phyloP scores from a whole-genome alignment of 129 eudicot species.

The Kitagawia praeruptora region DNA sequence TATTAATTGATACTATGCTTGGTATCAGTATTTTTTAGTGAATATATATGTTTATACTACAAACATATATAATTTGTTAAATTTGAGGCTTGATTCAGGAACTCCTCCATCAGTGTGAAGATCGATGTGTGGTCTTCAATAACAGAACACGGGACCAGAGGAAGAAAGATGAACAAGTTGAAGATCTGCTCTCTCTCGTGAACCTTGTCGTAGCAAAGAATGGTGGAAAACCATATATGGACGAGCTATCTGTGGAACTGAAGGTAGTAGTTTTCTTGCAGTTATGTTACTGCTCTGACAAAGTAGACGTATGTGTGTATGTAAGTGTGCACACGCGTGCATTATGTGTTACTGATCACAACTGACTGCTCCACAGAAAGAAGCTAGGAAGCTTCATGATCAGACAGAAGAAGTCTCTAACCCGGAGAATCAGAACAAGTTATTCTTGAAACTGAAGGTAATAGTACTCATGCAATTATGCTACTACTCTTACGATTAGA shows the following conservation, averaged over 20 bases:
- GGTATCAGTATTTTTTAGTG: no score
- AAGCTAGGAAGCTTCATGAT: slow-evolving; percentile 51
- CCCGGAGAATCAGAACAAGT: slow-evolving; percentile 4
- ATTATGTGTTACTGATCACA: no score
- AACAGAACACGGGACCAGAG: slow-evolving; percentile 48
- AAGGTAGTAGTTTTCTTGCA: slow-evolving; percentile 31
- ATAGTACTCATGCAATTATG: no score
- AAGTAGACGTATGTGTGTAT: no score
- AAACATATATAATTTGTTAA: not conserved
- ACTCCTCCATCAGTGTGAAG: slow-evolving; percentile 46
- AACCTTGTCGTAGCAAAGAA: slow-evolving; percentile 43
- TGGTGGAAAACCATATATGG: slow-evolving; percentile 59
- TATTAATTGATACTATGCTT: not conserved
- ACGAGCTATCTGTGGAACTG: slow-evolving; percentile 60
- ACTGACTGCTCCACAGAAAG: slow-evolving; percentile 38
- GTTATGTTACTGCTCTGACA: no score
- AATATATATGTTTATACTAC: no score
- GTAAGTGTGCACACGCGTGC: no score
- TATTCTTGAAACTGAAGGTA: no score
- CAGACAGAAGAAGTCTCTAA: slow-evolving; percentile 21
- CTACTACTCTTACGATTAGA: no score
- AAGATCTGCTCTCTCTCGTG: slow-evolving; percentile 54
- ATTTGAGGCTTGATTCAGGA: slow-evolving; percentile 29
- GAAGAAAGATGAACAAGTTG: slow-evolving; percentile 43
- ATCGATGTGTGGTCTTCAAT: slow-evolving; percentile 61